A percentile compares a stretch with the other conserved stretches of the same genome.
Conservation (phyloP, 352 stramenopile species). For the Globisporangium spiculum region DNA sequence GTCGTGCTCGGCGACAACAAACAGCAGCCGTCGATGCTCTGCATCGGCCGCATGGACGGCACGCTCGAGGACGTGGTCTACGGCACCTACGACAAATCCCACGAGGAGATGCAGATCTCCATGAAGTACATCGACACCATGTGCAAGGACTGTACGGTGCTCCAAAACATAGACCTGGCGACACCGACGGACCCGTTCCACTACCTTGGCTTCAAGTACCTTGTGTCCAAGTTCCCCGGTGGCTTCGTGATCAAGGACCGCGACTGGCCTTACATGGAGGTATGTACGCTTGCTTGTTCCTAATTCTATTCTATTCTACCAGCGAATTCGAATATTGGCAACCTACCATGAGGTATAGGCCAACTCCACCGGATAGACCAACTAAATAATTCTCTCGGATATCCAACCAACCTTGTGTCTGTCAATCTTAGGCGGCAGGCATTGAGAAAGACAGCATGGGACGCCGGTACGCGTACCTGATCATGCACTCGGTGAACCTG, state of each 20-base stretch:
- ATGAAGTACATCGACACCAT: conserved; percentile 35
- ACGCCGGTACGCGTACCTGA: conserved; percentile 35
- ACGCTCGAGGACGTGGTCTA: conserved; percentile 49
- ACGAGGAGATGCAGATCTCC: conserved; percentile 44
- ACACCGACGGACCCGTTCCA: conserved; percentile 42
- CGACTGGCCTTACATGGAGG: conserved; percentile 33
- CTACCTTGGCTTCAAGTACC: conserved; percentile 58
- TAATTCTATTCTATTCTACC: no score
- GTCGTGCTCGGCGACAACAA: conserved; percentile 8
- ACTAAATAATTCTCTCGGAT: neutral
- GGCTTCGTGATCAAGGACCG: conserved; percentile 39
- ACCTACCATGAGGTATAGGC: neutral
- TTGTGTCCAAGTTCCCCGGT: conserved; percentile 22
- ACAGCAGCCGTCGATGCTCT: conserved; percentile 37
- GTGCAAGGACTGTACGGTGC: conserved; percentile 40
- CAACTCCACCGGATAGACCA: neutral
- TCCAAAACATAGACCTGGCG: conserved; percentile 38
- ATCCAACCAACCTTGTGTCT: neutral
- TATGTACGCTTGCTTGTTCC: neutral
- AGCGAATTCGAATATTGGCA: no score
- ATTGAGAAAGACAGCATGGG: conserved; percentile 30
- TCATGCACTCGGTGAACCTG: conserved; percentile 44
- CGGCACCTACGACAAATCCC: conserved; percentile 46
- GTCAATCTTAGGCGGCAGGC: conserved; percentile 32
- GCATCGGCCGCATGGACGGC: conserved; percentile 41